Evolutionary conservation across 2,329 filamentous ascomycete genomes (phyloP).

Genomic region (Fusarium tuaranense): DNA sequence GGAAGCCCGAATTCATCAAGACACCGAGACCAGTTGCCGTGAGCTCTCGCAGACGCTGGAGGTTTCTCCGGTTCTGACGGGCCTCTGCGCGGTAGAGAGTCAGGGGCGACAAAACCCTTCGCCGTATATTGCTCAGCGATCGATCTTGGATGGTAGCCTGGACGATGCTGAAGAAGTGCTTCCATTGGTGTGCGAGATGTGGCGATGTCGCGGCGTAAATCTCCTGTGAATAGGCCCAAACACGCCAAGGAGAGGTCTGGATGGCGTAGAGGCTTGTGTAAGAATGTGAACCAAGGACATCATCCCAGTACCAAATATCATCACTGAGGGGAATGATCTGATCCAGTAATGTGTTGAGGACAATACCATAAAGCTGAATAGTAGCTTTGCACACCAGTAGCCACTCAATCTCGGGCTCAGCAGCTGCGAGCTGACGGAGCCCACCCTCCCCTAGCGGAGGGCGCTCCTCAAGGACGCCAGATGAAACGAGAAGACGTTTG

Average conservation of each 20-base stretch:
- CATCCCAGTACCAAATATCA: conserved; percentile 96
- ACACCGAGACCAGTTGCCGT: conserved; percentile 89
- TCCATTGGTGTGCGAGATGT: conserved; percentile 67
- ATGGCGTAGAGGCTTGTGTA: conserved; percentile 86
- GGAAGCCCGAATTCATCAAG: conserved; percentile 86
- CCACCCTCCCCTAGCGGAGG: conserved; percentile 38
- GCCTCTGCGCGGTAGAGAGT: conserved; percentile 81
- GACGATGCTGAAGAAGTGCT: conserved; percentile 84
- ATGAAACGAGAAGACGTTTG: conserved; percentile 70
- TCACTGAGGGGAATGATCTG: conserved; percentile 86
- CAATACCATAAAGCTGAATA: conserved; percentile 86
- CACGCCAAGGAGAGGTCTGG: conserved; percentile 82
- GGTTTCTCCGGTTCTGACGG: conserved; percentile 75
- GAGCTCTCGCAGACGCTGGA: conserved; percentile 80
- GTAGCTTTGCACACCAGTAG: conserved; percentile 90
- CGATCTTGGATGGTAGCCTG: conserved; percentile 79
- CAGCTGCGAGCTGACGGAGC: conserved; percentile 60
- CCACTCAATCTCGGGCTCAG: conserved; percentile 87
- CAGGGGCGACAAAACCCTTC: conserved; percentile 81
- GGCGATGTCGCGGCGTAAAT: conserved; percentile 73
- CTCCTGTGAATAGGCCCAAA: conserved; percentile 79
- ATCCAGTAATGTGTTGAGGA: conserved; percentile 81
- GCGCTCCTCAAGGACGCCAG: conserved; percentile 63
- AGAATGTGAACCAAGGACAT: conserved; percentile 81
- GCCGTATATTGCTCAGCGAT: conserved; percentile 77